Conservation (phyloP, 78 protist species). For the Dictyostelium capitatum region DNA sequence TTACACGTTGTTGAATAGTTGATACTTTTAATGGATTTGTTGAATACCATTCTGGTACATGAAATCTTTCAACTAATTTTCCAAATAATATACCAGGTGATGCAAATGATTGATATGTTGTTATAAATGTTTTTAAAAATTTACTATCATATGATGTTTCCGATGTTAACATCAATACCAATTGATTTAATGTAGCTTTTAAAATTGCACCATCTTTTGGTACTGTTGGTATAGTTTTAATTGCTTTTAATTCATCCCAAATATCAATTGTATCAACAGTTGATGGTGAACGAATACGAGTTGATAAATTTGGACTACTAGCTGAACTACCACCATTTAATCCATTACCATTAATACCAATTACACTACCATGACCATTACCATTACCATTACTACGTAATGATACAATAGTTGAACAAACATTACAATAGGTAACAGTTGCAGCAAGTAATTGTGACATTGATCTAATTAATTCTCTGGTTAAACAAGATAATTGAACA, state of each 20-base stretch:
- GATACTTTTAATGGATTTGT: slow-evolving; percentile 13
- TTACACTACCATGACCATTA: too few species aligned
- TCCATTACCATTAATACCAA: too few species aligned
- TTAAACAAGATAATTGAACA: slow-evolving; percentile 42
- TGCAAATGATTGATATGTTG: slow-evolving; percentile 77
- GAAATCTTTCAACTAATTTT: slow-evolving; percentile 55
- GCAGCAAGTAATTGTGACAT: slow-evolving; percentile 46
- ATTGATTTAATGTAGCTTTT: slow-evolving; percentile 58
- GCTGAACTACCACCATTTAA: not conserved
- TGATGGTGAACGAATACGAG: slow-evolving; percentile 23
- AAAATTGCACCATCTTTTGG: slow-evolving; percentile 40
- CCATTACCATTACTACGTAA: too few species aligned
- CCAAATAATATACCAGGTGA: slow-evolving; percentile 52
- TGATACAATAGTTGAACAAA: slow-evolving; percentile 4
- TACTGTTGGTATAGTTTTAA: slow-evolving; percentile 24
- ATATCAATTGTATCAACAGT: slow-evolving; percentile 52
- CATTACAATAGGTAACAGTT: slow-evolving; percentile 50
- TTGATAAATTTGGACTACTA: not conserved
- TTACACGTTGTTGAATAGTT: slow-evolving; percentile 58
- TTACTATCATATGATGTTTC: slow-evolving; percentile 52
- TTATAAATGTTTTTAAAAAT: slow-evolving; percentile 70
- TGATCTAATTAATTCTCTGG: slow-evolving; percentile 16
- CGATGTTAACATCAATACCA: slow-evolving; percentile 39
- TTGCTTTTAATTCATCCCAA: slow-evolving; percentile 57
- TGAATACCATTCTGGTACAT: slow-evolving; percentile 68